Evolutionary conservation across 108 stramenopile species (phyloP), one percentile per base, ranked within the genome.

Genomic region (Nitzschia sp.): DNA sequence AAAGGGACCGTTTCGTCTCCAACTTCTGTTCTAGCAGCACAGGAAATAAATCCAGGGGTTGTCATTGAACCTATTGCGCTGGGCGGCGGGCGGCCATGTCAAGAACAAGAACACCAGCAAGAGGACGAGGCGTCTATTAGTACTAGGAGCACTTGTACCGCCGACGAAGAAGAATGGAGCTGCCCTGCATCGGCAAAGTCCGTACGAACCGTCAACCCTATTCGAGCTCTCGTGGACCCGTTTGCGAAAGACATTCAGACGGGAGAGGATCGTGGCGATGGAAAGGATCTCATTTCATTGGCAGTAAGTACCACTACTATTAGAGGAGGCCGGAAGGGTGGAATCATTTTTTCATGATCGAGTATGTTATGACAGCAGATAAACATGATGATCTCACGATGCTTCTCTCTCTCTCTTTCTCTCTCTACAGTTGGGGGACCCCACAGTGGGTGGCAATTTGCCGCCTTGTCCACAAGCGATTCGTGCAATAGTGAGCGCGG

Each of bases 141-240:
- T n/a, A n/a, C n/a, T n/a, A n/a, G n/a, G n/a, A n/a, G n/a, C n/a
- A n/a, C n/a, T n/a, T n/a, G n/a, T n/a, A n/a, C n/a, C n/a, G n/a
- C n/a, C n/a, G n/a, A n/a, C n/a, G 38, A 13, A 23, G 5, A 1
- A 58, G 31, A n/a, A 52, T 84, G 83, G 82, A 64, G 44, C 15
- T 70, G 53, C 38, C 88, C 85, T 4, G 85, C 90, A 2, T 90
- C 91, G 2, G 63, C 35, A 29, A 86, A 86, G 79, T 84, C 90
- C 31, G 71, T 73, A 48, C 84, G 93, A 8, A 94, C 90, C 0
- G 68, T 67, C 58, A 96, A 96, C 74, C 93, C 92, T 16, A 91
- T 96, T 59, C 89, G 96, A 21, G 81, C 85, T 27, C 88, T 96
- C 60, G 89, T 95, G 1, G 93, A 96, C 79, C 85, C 89, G 15